Conservation (phyloP, 345 rosid genomes). For the Mercurialis annua region DNA sequence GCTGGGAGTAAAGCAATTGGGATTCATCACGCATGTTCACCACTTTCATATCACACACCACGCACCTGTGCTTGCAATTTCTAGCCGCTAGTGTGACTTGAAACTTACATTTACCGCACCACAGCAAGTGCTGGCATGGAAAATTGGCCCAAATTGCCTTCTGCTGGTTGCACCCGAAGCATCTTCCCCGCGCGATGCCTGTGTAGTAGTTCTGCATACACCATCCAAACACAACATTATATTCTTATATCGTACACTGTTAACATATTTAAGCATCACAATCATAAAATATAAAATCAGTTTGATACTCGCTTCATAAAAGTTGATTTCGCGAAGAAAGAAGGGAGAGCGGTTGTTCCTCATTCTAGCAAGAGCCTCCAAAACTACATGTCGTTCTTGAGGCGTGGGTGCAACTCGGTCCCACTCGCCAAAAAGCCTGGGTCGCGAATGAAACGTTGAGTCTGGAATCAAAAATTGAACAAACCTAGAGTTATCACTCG, state of each 20-base stretch:
- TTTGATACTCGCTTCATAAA: slow-evolving; percentile 46
- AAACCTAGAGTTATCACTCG: slow-evolving; percentile 5
- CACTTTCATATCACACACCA: slow-evolving; percentile 59
- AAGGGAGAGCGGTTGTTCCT: slow-evolving; percentile 41
- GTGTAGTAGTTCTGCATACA: slow-evolving; percentile 14
- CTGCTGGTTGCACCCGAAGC: slow-evolving; percentile 61
- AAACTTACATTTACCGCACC: slow-evolving; percentile 63
- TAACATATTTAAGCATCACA: background rate
- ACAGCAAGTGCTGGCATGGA: slow-evolving; percentile 70
- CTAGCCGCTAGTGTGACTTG: slow-evolving; percentile 30
- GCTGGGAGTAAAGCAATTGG: slow-evolving; percentile 17
- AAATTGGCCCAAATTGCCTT: slow-evolving; percentile 52
- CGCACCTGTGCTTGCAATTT: slow-evolving; percentile 55
- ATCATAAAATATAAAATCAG: background rate
- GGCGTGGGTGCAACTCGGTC: slow-evolving; percentile 8
- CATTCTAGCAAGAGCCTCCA: slow-evolving; percentile 45
- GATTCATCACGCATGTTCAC: slow-evolving; percentile 38
- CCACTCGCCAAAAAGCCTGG: slow-evolving; percentile 11
- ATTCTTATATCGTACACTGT: background rate
- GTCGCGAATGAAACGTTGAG: slow-evolving; percentile 15
- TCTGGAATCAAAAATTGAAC: slow-evolving; percentile 32
- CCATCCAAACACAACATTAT: background rate
- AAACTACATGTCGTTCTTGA: slow-evolving; percentile 43
- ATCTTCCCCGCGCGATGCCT: slow-evolving; percentile 28
- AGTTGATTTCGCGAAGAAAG: slow-evolving; percentile 76